Evolutionary conservation across 202 grass and related monocot species (phyloP).

Genomic region (Sporobolus alterniflorus): DNA sequence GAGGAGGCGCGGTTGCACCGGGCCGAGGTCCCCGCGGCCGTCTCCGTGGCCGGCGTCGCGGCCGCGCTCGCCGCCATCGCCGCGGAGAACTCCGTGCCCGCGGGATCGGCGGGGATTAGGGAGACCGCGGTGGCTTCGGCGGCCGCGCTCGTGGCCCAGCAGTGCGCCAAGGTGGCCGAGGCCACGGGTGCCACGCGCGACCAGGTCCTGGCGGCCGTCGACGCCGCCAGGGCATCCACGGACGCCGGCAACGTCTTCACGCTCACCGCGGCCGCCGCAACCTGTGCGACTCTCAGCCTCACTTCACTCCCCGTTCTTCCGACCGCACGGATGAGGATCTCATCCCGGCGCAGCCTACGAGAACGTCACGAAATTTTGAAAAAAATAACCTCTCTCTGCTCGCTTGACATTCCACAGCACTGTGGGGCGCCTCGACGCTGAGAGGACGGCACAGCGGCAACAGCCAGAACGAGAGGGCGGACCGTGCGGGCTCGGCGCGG

Average conservation of each 20-base stretch:
- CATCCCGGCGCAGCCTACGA: background rate
- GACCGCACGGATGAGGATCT: background rate
- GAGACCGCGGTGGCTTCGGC: slow-evolving; percentile 80
- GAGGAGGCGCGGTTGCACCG: slow-evolving; percentile 78
- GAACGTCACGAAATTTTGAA: background rate
- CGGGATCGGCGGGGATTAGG: slow-evolving; percentile 42
- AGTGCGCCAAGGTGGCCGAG: slow-evolving; percentile 88
- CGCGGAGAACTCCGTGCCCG: slow-evolving; percentile 56
- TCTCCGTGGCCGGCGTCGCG: slow-evolving; percentile 86
- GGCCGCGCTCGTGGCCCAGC: slow-evolving; percentile 82
- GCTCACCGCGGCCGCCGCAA: slow-evolving; percentile 90
- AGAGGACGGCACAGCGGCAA: slow-evolving; percentile 51
- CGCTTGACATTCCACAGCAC: slow-evolving; percentile 48
- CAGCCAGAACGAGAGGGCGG: slow-evolving; percentile 18
- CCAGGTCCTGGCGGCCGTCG: slow-evolving; percentile 70
- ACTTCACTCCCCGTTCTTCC: background rate
- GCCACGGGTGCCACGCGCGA: slow-evolving; percentile 78
- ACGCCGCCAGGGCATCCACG: slow-evolving; percentile 65
- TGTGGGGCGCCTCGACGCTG: slow-evolving; percentile 78
- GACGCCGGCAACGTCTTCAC: slow-evolving; percentile 91
- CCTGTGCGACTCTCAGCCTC: slow-evolving; percentile 46
- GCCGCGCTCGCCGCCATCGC: slow-evolving; percentile 90
- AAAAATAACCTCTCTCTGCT: background rate
- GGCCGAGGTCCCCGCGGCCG: slow-evolving; percentile 86
- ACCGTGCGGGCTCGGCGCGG: slow-evolving; percentile 35